phyloP scores from a whole-genome alignment of 176 grass and related monocot genomes.

The Stipa capillata region DNA sequence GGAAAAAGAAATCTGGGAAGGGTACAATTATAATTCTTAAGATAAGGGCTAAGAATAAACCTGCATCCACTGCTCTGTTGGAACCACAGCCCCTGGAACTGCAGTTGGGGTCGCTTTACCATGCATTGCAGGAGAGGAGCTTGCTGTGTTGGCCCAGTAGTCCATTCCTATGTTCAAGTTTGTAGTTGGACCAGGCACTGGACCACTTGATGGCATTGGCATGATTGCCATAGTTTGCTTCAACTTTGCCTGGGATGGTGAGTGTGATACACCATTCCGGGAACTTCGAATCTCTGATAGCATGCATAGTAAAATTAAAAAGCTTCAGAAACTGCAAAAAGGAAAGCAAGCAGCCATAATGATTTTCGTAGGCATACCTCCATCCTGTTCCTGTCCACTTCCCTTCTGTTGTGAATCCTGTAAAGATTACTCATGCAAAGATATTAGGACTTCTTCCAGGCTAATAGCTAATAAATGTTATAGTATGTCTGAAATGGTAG shows the following conservation, averaged over 20 bases:
- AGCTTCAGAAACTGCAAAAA: conserved; percentile 21
- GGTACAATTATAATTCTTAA: background rate
- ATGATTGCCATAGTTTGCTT: conserved; percentile 44
- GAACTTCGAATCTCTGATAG: conserved; percentile 46
- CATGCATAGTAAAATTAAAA: conserved; percentile 20
- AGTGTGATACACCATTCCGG: conserved; percentile 52
- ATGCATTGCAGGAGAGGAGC: conserved; percentile 34
- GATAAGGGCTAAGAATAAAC: conserved; percentile 28
- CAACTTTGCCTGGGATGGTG: conserved; percentile 43
- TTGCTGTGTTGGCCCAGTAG: conserved; percentile 57
- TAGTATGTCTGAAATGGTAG: background rate
- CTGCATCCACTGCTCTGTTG: conserved; percentile 78
- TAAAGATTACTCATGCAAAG: conserved; percentile 15
- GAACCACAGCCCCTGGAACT: conserved; percentile 38
- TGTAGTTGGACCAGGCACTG: conserved; percentile 54
- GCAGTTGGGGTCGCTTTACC: conserved; percentile 39
- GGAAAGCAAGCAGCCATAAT: background rate
- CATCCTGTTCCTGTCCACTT: conserved; percentile 64
- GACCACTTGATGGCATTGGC: conserved; percentile 52
- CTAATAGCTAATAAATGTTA: background rate
- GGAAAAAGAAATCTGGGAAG: conserved; percentile 13
- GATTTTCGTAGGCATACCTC: conserved; percentile 42
- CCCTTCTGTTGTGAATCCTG: conserved; percentile 62
- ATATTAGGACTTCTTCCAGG: conserved; percentile 4
- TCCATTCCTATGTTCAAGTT: conserved; percentile 94